phyloP scores from a whole-genome alignment of 495 filamentous ascomycete species.

The Daldinia childiae region DNA sequence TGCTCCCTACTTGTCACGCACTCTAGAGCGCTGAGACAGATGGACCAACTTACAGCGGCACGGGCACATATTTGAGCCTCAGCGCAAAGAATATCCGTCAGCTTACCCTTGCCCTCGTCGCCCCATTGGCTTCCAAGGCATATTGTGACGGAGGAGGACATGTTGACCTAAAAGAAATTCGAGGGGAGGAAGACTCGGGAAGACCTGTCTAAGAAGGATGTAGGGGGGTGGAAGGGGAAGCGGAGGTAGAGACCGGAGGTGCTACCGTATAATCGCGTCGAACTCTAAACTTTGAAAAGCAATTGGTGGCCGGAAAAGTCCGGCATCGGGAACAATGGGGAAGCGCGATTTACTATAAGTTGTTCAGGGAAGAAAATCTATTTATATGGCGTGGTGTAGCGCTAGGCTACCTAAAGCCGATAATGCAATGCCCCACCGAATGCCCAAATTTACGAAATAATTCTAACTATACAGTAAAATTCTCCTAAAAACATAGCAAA shows the following conservation, averaged over 20 bases:
- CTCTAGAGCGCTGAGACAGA: background rate
- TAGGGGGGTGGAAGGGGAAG: background rate
- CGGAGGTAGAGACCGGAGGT: background rate
- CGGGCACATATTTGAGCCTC: slow-evolving; percentile 4
- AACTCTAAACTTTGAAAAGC: background rate
- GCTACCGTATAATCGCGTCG: background rate
- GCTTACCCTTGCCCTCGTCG: slow-evolving; percentile 6
- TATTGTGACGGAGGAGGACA: slow-evolving; percentile 3
- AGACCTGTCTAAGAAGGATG: background rate
- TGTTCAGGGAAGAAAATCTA: background rate
- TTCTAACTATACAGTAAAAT: no score
- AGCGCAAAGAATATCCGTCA: slow-evolving; percentile 11
- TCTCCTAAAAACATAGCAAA: no score
- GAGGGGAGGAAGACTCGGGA: background rate
- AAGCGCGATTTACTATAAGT: background rate
- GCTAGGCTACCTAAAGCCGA: background rate
- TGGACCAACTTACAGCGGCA: slow-evolving; percentile 11
- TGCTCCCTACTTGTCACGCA: slow-evolving; percentile 2
- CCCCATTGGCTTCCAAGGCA: slow-evolving; percentile 9
- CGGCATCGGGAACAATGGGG: background rate
- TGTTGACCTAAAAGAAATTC: background rate
- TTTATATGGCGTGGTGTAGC: background rate
- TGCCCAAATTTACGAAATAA: no score
- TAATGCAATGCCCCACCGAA: background rate
- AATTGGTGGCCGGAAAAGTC: background rate